These are phyloP conservation scores for Bidens hawaiensis DNA, from an alignment of 140 eudicot genomes.

Conservation along the genomic window DNA sequence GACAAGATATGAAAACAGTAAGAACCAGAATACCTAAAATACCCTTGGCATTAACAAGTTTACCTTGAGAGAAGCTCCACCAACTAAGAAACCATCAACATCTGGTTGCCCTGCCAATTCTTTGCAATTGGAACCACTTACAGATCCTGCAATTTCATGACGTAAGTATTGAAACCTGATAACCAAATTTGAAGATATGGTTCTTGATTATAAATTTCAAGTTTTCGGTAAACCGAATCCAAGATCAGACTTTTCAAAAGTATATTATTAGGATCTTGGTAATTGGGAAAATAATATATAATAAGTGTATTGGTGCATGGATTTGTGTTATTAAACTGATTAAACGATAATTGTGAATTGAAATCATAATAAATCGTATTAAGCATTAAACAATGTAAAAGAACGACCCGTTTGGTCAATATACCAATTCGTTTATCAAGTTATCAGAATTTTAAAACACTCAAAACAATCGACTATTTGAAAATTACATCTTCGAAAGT, in stretches of 20 bases:
- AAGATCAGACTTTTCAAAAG: neutral
- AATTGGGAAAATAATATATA: neutral
- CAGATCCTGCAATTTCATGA: constrained; percentile 50
- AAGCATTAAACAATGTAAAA: neutral
- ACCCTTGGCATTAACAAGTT: neutral
- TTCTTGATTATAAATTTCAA: neutral
- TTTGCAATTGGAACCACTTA: constrained; percentile 72
- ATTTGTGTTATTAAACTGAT: neutral
- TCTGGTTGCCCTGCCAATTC: constrained; percentile 75
- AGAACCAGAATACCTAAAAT: neutral
- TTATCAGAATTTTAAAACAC: neutral
- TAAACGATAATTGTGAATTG: neutral
- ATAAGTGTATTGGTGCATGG: neutral
- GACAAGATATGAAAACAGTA: neutral
- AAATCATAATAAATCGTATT: neutral
- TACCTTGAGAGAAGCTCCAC: constrained; percentile 95
- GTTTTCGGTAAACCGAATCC: neutral
- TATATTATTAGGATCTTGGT: neutral
- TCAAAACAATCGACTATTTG: neutral
- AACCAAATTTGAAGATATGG: neutral
- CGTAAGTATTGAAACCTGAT: neutral
- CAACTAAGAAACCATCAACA: constrained; percentile 84
- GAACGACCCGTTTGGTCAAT: neutral
- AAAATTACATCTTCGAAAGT: neutral
- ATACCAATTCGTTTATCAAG: neutral